Conservation (phyloP, 2,329 filamentous ascomycete species). For the Talaromyces sp. region DNA sequence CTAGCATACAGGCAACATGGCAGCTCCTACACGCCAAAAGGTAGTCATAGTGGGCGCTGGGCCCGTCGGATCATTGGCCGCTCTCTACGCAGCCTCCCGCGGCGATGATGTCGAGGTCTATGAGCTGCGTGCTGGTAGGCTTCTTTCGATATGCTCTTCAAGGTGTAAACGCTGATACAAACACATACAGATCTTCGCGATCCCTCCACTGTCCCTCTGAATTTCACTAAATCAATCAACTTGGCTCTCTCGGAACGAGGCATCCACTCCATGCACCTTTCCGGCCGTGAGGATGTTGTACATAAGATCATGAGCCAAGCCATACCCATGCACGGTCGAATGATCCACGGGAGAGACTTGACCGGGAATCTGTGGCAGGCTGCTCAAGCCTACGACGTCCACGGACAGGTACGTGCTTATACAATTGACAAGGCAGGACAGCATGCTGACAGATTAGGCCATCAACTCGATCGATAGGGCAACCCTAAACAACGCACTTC, state of each 20-base stretch:
- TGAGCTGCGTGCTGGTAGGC: constrained; percentile 82
- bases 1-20: neutral
- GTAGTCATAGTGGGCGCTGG: constrained; percentile 86
- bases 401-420: constrained; percentile 66
- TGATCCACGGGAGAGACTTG: constrained; percentile 76
- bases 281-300: constrained; percentile 64
- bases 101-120: constrained; percentile 92
- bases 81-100: constrained; percentile 83
- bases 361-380: constrained; percentile 68
- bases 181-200: constrained; percentile 71
- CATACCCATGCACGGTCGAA: constrained; percentile 91
- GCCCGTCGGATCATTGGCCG: constrained; percentile 87
- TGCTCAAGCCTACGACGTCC: constrained; percentile 84
- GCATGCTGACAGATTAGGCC: constrained; percentile 49
- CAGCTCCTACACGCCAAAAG: constrained; percentile 52
- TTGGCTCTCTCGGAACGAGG: constrained; percentile 90
- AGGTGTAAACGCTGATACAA: neutral
- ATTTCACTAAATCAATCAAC: constrained; percentile 99
- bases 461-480: constrained; percentile 85
- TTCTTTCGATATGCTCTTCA: neutral
- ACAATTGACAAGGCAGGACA: neutral
- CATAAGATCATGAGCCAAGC: constrained; percentile 71
- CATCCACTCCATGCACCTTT: constrained; percentile 77
- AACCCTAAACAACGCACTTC: constrained; percentile 74
- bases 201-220: constrained; percentile 75